These are phyloP conservation scores for Pseudonectria buxi DNA, from an alignment of 2,329 filamentous ascomycete species.

Conservation along the genomic window DNA sequence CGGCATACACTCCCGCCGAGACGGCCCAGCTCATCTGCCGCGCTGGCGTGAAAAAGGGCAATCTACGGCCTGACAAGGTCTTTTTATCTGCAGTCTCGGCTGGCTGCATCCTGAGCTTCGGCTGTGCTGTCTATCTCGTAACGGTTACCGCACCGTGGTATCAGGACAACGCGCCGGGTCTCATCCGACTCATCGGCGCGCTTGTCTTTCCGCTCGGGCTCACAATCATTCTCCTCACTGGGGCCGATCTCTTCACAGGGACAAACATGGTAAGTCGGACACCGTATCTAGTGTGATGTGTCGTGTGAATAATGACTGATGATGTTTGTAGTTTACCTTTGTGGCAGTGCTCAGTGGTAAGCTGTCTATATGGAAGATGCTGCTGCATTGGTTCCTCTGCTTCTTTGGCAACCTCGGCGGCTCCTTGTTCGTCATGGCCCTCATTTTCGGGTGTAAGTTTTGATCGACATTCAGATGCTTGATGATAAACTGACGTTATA, in stretches of 20 bases:
- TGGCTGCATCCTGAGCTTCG: constrained; percentile 16
- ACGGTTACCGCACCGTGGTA: constrained; percentile 18
- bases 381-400: constrained; percentile 35
- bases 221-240: constrained; percentile 14
- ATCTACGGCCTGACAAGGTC: constrained; percentile 14
- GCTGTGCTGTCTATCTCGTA: constrained; percentile 15
- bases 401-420: constrained; percentile 44
- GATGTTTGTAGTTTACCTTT: constrained; percentile 12
- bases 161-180: constrained; percentile 15
- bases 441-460: constrained; percentile 35
- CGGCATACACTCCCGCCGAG: constrained; percentile 16
- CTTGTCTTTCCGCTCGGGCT: constrained; percentile 16
- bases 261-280: constrained; percentile 14
- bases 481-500: constrained; percentile 13
- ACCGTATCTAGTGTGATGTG: not conserved
- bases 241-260: constrained; percentile 15
- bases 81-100: constrained; percentile 15
- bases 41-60: constrained; percentile 12
- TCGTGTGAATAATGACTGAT: not conserved
- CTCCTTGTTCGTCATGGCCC: constrained; percentile 38
- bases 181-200: constrained; percentile 16
- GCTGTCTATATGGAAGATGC: constrained; percentile 16
- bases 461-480: accelerated
- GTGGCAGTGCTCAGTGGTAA: constrained; percentile 15
- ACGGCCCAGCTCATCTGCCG: constrained; percentile 16